phyloP scores from a whole-genome alignment of 169 alveolate species.

The Plasmodium gallinaceum region DNA sequence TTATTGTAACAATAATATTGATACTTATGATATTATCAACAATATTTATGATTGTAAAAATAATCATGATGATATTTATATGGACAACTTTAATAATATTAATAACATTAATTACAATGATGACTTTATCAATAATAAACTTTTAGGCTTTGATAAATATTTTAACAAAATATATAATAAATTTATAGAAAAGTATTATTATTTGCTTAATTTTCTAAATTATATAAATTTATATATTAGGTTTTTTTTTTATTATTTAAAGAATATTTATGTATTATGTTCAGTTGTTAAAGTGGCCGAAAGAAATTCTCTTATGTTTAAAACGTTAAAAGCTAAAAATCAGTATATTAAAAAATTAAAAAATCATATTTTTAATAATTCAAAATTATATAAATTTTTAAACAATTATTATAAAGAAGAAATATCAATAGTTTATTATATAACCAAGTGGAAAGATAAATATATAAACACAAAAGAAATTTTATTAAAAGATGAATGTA shows the following conservation, averaged over 20 bases:
- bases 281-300: slow-evolving; percentile 57
- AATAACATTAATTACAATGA: not conserved
- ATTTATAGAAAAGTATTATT: not conserved
- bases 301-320: slow-evolving; percentile 31
- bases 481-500: slow-evolving; percentile 7
- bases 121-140: not conserved
- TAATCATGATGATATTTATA: not conserved
- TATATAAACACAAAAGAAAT: slow-evolving; percentile 36
- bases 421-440: slow-evolving; percentile 35
- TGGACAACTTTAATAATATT: not conserved
- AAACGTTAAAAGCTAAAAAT: slow-evolving; percentile 41
- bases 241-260: slow-evolving; percentile 32
- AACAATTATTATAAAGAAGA: slow-evolving; percentile 49
- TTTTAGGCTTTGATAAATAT: not conserved
- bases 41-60: not conserved
- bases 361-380: slow-evolving; percentile 57
- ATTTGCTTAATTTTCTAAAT: not conserved
- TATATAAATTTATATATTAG: not conserved
- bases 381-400: slow-evolving; percentile 35
- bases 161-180: not conserved
- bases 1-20: too few species aligned
- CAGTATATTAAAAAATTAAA: slow-evolving; percentile 39
- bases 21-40: not conserved
- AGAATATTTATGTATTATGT: slow-evolving; percentile 17
- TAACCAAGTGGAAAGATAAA: slow-evolving; percentile 50